phyloP scores from a whole-genome alignment of 1,284 basidiomycete genomes.

The Sutorius eximius region DNA sequence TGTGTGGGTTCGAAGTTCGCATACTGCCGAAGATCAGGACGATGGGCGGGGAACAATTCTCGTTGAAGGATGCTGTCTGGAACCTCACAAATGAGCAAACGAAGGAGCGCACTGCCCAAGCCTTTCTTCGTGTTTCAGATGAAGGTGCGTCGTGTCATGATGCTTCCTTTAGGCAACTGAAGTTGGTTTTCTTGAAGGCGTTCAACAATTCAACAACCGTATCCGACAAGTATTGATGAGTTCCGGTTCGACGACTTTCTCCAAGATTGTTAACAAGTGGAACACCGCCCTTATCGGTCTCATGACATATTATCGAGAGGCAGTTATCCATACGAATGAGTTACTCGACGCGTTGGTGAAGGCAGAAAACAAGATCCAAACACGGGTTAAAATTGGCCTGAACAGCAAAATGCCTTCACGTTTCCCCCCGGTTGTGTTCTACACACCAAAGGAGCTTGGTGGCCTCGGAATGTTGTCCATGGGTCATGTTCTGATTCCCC shows the following conservation, averaged over 20 bases:
- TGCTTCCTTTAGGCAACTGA: slow-evolving; percentile 16
- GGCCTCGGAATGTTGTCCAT: slow-evolving; percentile 99
- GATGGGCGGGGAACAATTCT: slow-evolving; percentile 94
- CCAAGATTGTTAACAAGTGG: slow-evolving; percentile 99
- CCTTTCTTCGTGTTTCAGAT: slow-evolving; percentile 96
- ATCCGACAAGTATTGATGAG: slow-evolving; percentile 98
- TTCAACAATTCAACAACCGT: slow-evolving; percentile 95
- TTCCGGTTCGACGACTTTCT: slow-evolving; percentile 97
- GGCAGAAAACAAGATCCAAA: slow-evolving; percentile 98
- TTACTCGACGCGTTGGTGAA: slow-evolving; percentile 93
- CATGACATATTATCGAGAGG: slow-evolving; percentile 99
- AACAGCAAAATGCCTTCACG: slow-evolving; percentile 99
- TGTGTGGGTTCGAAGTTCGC: slow-evolving; percentile 97
- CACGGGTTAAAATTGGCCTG: slow-evolving; percentile 97
- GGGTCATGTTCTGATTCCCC: slow-evolving; percentile 98
- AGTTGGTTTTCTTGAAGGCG: slow-evolving; percentile 49
- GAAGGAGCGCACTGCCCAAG: slow-evolving; percentile 96
- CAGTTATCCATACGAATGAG: slow-evolving; percentile 98
- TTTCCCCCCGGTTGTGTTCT: slow-evolving; percentile 97
- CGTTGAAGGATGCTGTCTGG: slow-evolving; percentile 96
- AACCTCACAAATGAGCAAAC: slow-evolving; percentile 94
- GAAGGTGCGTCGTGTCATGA: slow-evolving; percentile 54
- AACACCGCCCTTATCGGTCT: slow-evolving; percentile 93
- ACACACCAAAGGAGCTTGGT: slow-evolving; percentile 94
- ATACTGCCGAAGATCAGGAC: slow-evolving; percentile 96